Conservation (phyloP, 2,329 filamentous ascomycete species). For the Aspergillus piperis region DNA sequence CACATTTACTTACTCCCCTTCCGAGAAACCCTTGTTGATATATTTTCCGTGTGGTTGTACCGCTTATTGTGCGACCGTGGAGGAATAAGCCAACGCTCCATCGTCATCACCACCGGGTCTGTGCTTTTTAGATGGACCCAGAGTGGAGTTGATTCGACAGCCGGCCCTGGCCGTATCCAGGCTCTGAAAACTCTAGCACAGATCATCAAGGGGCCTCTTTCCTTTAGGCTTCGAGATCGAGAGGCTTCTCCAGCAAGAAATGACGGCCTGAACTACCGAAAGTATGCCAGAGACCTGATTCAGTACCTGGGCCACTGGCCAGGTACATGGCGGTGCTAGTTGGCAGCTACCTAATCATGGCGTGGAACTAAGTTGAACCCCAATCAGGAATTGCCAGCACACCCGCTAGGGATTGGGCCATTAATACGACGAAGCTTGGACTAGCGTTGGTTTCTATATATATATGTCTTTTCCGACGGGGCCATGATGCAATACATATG, state of each 20-base stretch:
- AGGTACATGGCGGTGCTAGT: not conserved
- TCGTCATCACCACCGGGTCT: slow-evolving; percentile 3
- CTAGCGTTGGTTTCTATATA: slow-evolving; percentile 7
- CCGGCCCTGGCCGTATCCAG: not conserved
- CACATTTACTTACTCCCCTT: not conserved
- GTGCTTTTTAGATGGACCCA: not conserved
- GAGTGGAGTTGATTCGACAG: not conserved
- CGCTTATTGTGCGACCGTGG: slow-evolving; percentile 3
- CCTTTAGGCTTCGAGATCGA: not conserved
- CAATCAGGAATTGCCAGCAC: slow-evolving; percentile 8
- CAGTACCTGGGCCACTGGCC: not conserved
- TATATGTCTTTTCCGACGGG: not conserved
- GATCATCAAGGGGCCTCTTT: not conserved
- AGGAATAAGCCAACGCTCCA: not conserved
- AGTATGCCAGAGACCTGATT: not conserved
- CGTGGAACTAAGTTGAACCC: slow-evolving; percentile 3
- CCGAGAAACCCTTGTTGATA: not conserved
- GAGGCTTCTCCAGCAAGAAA: not conserved
- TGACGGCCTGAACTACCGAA: not conserved
- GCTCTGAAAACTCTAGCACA: not conserved
- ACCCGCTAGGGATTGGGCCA: slow-evolving; percentile 7
- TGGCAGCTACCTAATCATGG: slow-evolving; percentile 5
- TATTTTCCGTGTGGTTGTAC: slow-evolving; percentile 1
- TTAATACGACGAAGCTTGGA: not conserved
- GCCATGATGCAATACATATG: slow-evolving; percentile 5